Percentiles rank a stretch among this genome's conserved stretches.
Evolutionary conservation across 805 yeast genomes (phyloP).

Genomic region (Dipodascopsis tothii): DNA sequence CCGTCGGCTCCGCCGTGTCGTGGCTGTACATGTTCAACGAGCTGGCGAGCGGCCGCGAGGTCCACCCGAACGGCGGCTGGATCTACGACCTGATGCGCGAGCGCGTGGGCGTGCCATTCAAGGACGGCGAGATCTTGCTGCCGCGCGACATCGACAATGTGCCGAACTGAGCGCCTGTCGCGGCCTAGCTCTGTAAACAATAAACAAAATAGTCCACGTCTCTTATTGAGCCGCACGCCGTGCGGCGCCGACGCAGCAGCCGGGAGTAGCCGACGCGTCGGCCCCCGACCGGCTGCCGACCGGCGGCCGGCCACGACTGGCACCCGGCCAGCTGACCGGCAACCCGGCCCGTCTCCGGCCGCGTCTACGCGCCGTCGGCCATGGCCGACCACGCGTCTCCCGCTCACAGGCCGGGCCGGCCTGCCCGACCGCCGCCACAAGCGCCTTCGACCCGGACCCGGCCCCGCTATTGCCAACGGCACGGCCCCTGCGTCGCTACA

Average conservation of each 20-base stretch:
- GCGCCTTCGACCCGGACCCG: too few species aligned
- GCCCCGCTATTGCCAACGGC: too few species aligned
- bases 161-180: not conserved
- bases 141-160: slow-evolving; percentile 3
- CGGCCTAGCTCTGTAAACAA: not conserved
- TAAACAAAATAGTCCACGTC: not conserved
- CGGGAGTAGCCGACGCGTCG: not conserved
- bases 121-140: slow-evolving; percentile 11
- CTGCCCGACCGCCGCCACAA: too few species aligned
- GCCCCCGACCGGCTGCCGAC: not conserved
- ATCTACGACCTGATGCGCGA: slow-evolving; percentile 21
- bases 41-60: slow-evolving; percentile 11
- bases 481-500: too few species aligned
- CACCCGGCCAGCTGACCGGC: not conserved
- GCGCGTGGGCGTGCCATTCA: slow-evolving; percentile 11
- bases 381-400: too few species aligned
- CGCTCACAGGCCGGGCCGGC: too few species aligned
- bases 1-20: slow-evolving; percentile 18
- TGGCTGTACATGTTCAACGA: slow-evolving; percentile 20
- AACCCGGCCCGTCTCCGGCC: too few species aligned
- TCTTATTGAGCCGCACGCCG: not conserved
- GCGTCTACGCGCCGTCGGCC: too few species aligned
- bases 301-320: not conserved
- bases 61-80: slow-evolving; percentile 16
- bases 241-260: not conserved